A percentile compares a stretch with the other conserved stretches of the same genome.
Conservation (phyloP, 805 yeast genomes). For the Yamadazyma akitaensis region DNA sequence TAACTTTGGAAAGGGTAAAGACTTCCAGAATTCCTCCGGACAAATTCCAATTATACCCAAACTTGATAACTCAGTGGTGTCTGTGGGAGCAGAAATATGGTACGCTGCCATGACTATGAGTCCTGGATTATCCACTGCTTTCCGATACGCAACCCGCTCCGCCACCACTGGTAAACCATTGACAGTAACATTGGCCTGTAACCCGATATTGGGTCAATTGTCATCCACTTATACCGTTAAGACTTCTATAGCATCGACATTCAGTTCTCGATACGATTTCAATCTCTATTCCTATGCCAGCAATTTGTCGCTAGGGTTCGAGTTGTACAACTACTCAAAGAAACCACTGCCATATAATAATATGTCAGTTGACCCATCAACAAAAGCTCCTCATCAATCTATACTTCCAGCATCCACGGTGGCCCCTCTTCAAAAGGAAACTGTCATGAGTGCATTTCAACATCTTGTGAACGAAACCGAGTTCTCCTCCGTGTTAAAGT, state of each 20-base stretch:
- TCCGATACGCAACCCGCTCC: conserved; percentile 81
- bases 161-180: conserved; percentile 86
- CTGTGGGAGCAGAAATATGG: conserved; percentile 86
- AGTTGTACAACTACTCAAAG: conserved; percentile 59
- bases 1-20: conserved; percentile 43
- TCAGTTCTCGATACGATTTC: conserved; percentile 83
- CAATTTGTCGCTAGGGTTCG: conserved; percentile 82
- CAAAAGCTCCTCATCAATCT: not conserved
- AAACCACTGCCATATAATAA: conserved; percentile 6
- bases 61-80: conserved; percentile 60
- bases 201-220: conserved; percentile 87
- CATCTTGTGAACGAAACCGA: conserved; percentile 48
- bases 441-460: conserved; percentile 51
- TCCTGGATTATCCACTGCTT: conserved; percentile 85
- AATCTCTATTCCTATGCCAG: conserved; percentile 88
- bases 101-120: conserved; percentile 78
- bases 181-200: conserved; percentile 79
- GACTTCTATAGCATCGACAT: conserved; percentile 70
- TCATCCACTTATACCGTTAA: conserved; percentile 85
- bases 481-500: conserved; percentile 69
- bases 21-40: conserved; percentile 29
- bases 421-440: conserved; percentile 19
- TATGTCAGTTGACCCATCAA: conserved; percentile 3
- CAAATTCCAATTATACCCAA: conserved; percentile 35
- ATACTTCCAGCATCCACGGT: conserved; percentile 1